Percentiles rank a stretch among this genome's conserved stretches.
Conservation (phyloP, 2,329 filamentous ascomycete genomes). For the Paracoccidioides brasiliensis region DNA sequence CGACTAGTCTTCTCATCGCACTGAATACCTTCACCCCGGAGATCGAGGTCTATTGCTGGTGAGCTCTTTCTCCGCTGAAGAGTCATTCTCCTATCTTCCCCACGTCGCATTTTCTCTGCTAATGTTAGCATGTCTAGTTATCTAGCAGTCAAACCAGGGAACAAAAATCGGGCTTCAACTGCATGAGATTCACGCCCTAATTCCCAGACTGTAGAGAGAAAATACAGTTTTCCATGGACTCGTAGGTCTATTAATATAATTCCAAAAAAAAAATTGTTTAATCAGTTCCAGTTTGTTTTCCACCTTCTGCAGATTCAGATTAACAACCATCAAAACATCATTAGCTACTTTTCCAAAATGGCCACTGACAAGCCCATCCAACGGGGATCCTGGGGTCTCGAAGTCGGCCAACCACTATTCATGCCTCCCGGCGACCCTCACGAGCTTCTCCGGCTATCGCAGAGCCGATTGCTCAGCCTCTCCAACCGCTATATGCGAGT, state of each 20-base stretch:
- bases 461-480: conserved; percentile 43
- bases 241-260: conserved; percentile 35
- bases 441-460: conserved; percentile 44
- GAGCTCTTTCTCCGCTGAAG: too few relatives aligned
- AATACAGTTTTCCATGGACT: conserved; percentile 78
- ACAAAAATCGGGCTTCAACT: conserved; percentile 61
- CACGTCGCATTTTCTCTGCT: too few relatives aligned
- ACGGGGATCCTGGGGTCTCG: conserved; percentile 71
- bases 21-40: too few relatives aligned
- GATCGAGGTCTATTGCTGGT: too few relatives aligned
- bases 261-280: not conserved
- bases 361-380: conserved; percentile 64
- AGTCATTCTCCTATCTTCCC: too few relatives aligned
- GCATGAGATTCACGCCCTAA: conserved; percentile 56
- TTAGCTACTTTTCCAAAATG: conserved; percentile 68
- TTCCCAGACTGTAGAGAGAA: conserved; percentile 76
- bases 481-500: conserved; percentile 58
- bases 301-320: not conserved
- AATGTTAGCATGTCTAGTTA: too few relatives aligned
- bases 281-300: not conserved
- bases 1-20: too few relatives aligned
- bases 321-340: not conserved
- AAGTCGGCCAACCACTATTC: conserved; percentile 61
- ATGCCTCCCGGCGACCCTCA: conserved; percentile 57
- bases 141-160: conserved; percentile 42